Evolutionary conservation across 2,329 filamentous ascomycete genomes (phyloP).

Genomic region (Claviceps maximensis): DNA sequence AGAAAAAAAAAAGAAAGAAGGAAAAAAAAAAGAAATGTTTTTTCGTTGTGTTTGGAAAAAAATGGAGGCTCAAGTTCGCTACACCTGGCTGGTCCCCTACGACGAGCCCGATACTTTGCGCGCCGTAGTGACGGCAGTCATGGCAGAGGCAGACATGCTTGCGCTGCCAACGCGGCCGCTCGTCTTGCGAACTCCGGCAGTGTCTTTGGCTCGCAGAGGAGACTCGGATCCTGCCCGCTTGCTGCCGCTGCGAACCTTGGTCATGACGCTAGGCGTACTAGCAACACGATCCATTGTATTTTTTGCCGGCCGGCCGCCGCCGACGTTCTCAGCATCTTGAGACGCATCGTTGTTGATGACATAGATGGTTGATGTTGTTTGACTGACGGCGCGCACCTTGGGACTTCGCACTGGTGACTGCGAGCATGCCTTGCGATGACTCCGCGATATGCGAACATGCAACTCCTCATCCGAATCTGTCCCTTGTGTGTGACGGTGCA

Average conservation of each 20-base stretch:
- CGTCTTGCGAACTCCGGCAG: slow-evolving; percentile 47
- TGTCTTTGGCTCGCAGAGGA: slow-evolving; percentile 36
- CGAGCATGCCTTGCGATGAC: slow-evolving; percentile 49
- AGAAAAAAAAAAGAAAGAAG: slow-evolving; percentile 3
- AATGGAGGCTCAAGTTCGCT: not conserved
- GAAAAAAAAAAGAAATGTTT: not conserved
- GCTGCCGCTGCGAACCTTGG: slow-evolving; percentile 52
- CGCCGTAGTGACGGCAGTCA: slow-evolving; percentile 26
- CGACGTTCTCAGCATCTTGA: slow-evolving; percentile 60
- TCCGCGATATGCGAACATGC: slow-evolving; percentile 56
- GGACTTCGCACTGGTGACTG: slow-evolving; percentile 48
- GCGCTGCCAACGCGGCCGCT: slow-evolving; percentile 52
- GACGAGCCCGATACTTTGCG: slow-evolving; percentile 39
- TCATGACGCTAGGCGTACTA: slow-evolving; percentile 42
- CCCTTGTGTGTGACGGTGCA: slow-evolving; percentile 47
- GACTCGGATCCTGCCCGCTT: slow-evolving; percentile 37
- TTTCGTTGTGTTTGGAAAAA: too few relatives aligned
- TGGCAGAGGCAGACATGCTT: slow-evolving; percentile 28
- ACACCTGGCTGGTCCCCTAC: slow-evolving; percentile 13
- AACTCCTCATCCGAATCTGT: slow-evolving; percentile 72
- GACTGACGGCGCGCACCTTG: slow-evolving; percentile 59
- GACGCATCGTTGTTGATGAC: slow-evolving; percentile 52
- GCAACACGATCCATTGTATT: slow-evolving; percentile 41
- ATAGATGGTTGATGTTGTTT: slow-evolving; percentile 60
- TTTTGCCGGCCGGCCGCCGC: slow-evolving; percentile 38